These are phyloP conservation scores for Metarhizium robertsii DNA, from an alignment of 2,329 filamentous ascomycete species.

Conservation along the genomic window DNA sequence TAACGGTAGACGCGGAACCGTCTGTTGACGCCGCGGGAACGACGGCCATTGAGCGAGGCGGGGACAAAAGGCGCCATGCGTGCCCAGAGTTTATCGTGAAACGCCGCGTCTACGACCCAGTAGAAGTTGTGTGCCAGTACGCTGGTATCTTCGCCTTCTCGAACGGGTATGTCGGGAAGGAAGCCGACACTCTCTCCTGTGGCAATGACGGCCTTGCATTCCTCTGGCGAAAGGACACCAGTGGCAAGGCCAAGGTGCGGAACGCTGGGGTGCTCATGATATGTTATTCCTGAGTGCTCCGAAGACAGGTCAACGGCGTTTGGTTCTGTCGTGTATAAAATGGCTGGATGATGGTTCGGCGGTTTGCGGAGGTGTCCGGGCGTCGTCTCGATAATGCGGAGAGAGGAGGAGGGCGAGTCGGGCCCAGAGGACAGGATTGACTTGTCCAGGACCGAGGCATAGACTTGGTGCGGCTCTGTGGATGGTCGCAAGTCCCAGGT, in stretches of 20 bases:
- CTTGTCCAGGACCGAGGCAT: conserved; percentile 49
- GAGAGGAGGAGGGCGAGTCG: conserved; percentile 14
- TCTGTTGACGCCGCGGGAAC: conserved; percentile 55
- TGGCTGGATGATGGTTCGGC: conserved; percentile 56
- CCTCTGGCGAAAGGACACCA: conserved; percentile 48
- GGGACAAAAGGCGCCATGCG: conserved; percentile 52
- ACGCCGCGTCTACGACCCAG: conserved; percentile 56
- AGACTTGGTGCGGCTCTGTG: conserved; percentile 33
- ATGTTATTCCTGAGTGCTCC: conserved; percentile 35
- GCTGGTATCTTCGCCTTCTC: conserved; percentile 55
- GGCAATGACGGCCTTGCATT: conserved; percentile 58
- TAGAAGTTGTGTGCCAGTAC: conserved; percentile 66
- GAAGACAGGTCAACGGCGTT: conserved; percentile 44
- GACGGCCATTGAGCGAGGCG: conserved; percentile 40
- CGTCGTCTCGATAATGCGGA: conserved; percentile 53
- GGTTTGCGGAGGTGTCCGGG: conserved; percentile 53
- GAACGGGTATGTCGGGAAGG: conserved; percentile 56
- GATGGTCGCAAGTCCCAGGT: conserved; percentile 49
- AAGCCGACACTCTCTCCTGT: conserved; percentile 58
- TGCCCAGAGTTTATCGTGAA: conserved; percentile 54
- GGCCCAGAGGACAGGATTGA: conserved; percentile 38
- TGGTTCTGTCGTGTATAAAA: conserved; percentile 52
- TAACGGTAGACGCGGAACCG: conserved; percentile 66
- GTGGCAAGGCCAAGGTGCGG: conserved; percentile 51
- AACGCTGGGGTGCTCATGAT: conserved; percentile 51